Conservation (phyloP, 2,329 filamentous ascomycete genomes). For the Cytospora schulzeri region DNA sequence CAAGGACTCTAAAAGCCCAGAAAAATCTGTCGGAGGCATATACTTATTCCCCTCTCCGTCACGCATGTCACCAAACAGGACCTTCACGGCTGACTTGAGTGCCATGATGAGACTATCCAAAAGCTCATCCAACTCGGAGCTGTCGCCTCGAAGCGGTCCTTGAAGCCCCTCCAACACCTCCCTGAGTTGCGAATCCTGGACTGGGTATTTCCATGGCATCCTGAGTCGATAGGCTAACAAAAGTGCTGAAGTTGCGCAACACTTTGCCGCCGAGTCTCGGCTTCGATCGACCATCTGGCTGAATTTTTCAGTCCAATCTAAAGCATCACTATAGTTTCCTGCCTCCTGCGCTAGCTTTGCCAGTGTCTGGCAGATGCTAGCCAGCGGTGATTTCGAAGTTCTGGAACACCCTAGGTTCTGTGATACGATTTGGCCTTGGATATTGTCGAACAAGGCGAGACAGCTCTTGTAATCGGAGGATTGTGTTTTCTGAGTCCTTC, state of each 20-base stretch:
- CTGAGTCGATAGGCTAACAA: constrained; percentile 58
- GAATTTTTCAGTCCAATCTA: constrained; percentile 56
- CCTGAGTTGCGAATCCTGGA: constrained; percentile 46
- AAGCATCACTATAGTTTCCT: constrained; percentile 54
- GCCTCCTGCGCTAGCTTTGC: constrained; percentile 46
- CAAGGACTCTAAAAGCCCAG: constrained; percentile 54
- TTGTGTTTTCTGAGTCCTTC: constrained; percentile 47
- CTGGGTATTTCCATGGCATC: constrained; percentile 39
- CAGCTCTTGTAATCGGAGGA: constrained; percentile 44
- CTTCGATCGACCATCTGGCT: constrained; percentile 41
- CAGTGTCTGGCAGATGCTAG: constrained; percentile 55
- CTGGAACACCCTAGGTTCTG: constrained; percentile 39
- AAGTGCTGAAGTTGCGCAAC: constrained; percentile 57
- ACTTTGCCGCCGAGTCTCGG: constrained; percentile 50
- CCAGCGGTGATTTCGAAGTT: constrained; percentile 47
- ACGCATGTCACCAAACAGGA: constrained; percentile 41
- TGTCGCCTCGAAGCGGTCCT: constrained; percentile 60
- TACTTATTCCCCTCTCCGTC: constrained; percentile 23
- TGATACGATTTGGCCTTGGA: constrained; percentile 43
- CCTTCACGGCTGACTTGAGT: constrained; percentile 55
- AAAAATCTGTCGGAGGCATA: constrained; percentile 29
- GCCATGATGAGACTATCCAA: constrained; percentile 57
- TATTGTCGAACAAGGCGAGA: constrained; percentile 38
- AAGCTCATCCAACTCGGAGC: constrained; percentile 62
- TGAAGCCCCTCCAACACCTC: constrained; percentile 58